phyloP scores from a whole-genome alignment of 129 eudicot genomes.

The Pulicaria dysenterica region DNA sequence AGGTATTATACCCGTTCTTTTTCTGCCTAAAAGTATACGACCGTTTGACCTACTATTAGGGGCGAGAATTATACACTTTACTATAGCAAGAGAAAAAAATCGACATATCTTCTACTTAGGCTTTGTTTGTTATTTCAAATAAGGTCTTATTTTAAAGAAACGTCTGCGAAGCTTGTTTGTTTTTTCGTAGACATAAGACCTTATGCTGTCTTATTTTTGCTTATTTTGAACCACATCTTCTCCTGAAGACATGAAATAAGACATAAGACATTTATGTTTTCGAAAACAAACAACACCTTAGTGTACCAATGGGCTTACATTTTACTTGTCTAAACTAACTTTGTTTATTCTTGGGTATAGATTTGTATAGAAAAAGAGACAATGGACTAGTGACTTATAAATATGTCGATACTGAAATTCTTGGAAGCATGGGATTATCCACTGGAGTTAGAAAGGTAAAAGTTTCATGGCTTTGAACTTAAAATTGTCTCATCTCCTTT shows the following conservation, averaged over 20 bases:
- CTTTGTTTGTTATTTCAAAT: too few species aligned
- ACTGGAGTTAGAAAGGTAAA: slow-evolving; percentile 92
- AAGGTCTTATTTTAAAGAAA: too few species aligned
- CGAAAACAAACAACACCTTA: not conserved
- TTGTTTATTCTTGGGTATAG: slow-evolving; percentile 21
- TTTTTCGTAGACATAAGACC: too few species aligned
- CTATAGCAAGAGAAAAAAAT: too few species aligned
- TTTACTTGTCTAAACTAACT: not conserved
- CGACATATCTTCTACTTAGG: not conserved
- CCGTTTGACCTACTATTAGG: not conserved
- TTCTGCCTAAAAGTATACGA: not conserved
- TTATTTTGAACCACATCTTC: too few species aligned
- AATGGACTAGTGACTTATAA: slow-evolving; percentile 46
- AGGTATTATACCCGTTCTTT: slow-evolving; percentile 41
- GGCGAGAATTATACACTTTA: not conserved
- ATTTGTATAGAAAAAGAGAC: slow-evolving; percentile 34
- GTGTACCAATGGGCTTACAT: not conserved
- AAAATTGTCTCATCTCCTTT: too few species aligned
- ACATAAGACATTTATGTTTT: too few species aligned
- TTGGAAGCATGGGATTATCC: slow-evolving; percentile 81
- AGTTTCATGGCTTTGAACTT: not conserved
- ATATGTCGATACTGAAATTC: slow-evolving; percentile 54
- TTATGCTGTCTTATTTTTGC: too few species aligned
- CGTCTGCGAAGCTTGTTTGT: too few species aligned
- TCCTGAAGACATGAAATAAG: too few species aligned